These are phyloP conservation scores for Cadophora malorum DNA, from an alignment of 2,329 filamentous ascomycete genomes.

Conservation along the genomic window DNA sequence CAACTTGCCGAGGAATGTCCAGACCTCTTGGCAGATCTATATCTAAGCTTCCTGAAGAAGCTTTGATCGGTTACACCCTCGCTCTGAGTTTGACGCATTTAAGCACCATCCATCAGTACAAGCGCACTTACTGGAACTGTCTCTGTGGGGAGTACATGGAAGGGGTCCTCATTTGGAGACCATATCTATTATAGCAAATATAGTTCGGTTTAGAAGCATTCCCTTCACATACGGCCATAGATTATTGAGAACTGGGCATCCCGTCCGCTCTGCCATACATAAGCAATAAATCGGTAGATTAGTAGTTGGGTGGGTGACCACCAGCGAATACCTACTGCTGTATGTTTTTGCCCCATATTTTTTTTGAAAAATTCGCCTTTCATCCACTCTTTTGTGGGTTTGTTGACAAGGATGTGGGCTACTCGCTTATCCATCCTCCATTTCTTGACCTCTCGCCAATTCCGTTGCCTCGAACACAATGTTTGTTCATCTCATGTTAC, in stretches of 20 bases:
- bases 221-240: background rate
- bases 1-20: too few species aligned
- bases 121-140: too few species aligned
- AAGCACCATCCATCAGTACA: too few species aligned
- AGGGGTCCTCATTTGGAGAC: too few species aligned
- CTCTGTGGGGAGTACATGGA: too few species aligned
- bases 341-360: background rate
- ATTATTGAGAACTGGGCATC: conserved; percentile 4
- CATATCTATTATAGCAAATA: too few species aligned
- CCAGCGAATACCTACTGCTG: conserved; percentile 4
- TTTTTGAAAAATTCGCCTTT: background rate
- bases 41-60: too few species aligned
- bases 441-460: background rate
- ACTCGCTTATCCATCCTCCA: background rate
- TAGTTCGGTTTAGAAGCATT: background rate
- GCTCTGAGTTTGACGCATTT: too few species aligned
- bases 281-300: conserved; percentile 3
- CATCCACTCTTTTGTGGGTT: conserved; percentile 2
- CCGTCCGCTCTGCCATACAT: conserved; percentile 4
- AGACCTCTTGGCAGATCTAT: too few species aligned
- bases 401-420: background rate
- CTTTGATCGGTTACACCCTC: too few species aligned
- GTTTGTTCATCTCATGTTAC: too few species aligned
- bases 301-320: conserved; percentile 6
- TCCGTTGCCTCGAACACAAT: background rate